These are phyloP conservation scores for Colletotrichum limetticola DNA, from an alignment of 2,329 filamentous ascomycete species.

Conservation along the genomic window DNA sequence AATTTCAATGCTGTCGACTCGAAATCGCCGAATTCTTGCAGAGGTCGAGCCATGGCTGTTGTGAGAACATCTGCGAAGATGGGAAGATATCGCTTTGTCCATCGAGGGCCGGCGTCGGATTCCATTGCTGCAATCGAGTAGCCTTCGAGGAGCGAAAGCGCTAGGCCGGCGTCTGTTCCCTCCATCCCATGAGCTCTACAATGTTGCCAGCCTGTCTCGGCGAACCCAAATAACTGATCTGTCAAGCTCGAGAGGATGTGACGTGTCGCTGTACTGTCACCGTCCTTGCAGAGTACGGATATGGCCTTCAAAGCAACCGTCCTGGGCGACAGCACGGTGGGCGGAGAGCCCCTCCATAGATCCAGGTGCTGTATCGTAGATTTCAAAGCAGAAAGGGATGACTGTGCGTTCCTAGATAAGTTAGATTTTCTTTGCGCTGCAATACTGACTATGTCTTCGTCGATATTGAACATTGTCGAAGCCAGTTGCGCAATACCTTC, in stretches of 20 bases:
- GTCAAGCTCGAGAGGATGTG: slow-evolving; percentile 28
- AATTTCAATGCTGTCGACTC: slow-evolving; percentile 71
- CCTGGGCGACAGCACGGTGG: slow-evolving; percentile 67
- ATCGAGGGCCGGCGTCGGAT: slow-evolving; percentile 45
- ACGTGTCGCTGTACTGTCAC: slow-evolving; percentile 17
- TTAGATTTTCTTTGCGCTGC: slow-evolving; percentile 74
- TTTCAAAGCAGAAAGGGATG: slow-evolving; percentile 65
- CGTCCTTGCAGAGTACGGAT: slow-evolving; percentile 20
- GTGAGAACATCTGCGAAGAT: slow-evolving; percentile 61
- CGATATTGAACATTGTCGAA: slow-evolving; percentile 60
- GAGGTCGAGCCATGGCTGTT: slow-evolving; percentile 48
- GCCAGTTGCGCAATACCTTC: slow-evolving; percentile 68
- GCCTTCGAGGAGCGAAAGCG: slow-evolving; percentile 63
- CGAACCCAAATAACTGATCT: slow-evolving; percentile 37
- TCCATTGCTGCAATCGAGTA: slow-evolving; percentile 61
- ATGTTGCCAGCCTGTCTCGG: slow-evolving; percentile 26
- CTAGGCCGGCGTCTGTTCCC: slow-evolving; percentile 37
- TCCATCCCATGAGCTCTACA: slow-evolving; percentile 21
- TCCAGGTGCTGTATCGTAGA: slow-evolving; percentile 60
- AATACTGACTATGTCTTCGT: slow-evolving; percentile 68
- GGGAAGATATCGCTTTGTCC: slow-evolving; percentile 62
- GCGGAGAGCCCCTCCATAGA: slow-evolving; percentile 69
- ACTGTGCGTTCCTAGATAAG: slow-evolving; percentile 73
- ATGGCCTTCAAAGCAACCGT: slow-evolving; percentile 72
- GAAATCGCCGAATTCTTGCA: slow-evolving; percentile 50